phyloP scores from a whole-genome alignment of 225 moss, liverwort and hornwort species.

The Takakia lepidozioides region DNA sequence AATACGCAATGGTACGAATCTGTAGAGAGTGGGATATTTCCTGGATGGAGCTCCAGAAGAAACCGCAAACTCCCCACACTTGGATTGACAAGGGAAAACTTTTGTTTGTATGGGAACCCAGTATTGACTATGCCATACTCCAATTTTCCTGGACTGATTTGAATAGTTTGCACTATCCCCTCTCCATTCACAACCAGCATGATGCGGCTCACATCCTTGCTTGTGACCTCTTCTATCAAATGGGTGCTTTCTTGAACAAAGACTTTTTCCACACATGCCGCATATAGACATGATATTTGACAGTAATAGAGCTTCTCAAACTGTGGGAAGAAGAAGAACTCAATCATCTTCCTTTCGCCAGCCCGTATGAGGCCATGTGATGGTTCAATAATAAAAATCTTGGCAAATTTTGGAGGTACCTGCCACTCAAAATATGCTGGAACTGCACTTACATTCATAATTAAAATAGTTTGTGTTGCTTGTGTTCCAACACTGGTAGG shows the following conservation, averaged over 20 bases:
- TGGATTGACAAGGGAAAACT: constrained; percentile 55
- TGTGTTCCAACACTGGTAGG: constrained; percentile 87
- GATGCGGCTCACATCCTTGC: constrained; percentile 58
- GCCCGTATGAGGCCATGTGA: constrained; percentile 57
- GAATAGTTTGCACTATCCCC: constrained; percentile 61
- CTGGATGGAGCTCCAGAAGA: constrained; percentile 27
- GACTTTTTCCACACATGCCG: constrained; percentile 78
- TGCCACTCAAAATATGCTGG: constrained; percentile 90
- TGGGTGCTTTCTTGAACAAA: constrained; percentile 81
- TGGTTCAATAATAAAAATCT: constrained; percentile 56
- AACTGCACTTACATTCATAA: constrained; percentile 58
- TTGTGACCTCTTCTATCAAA: constrained; percentile 70
- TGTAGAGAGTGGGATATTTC: constrained; percentile 9
- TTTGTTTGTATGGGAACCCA: constrained; percentile 56
- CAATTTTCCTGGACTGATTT: constrained; percentile 44
- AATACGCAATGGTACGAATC: constrained; percentile 41
- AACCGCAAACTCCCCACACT: constrained; percentile 66
- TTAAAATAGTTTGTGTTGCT: constrained; percentile 42
- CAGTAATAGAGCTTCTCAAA: constrained; percentile 64
- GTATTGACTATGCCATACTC: constrained; percentile 57
- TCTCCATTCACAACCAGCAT: constrained; percentile 71
- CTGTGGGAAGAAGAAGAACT: constrained; percentile 72
- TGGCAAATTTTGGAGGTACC: constrained; percentile 51
- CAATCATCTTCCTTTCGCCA: constrained; percentile 51
- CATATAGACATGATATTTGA: constrained; percentile 70